A percentile compares a stretch with the other conserved stretches of the same genome.
These are phyloP conservation scores for Leccinum fuscescens DNA, from an alignment of 1,284 basidiomycete species.

Conservation along the genomic window DNA sequence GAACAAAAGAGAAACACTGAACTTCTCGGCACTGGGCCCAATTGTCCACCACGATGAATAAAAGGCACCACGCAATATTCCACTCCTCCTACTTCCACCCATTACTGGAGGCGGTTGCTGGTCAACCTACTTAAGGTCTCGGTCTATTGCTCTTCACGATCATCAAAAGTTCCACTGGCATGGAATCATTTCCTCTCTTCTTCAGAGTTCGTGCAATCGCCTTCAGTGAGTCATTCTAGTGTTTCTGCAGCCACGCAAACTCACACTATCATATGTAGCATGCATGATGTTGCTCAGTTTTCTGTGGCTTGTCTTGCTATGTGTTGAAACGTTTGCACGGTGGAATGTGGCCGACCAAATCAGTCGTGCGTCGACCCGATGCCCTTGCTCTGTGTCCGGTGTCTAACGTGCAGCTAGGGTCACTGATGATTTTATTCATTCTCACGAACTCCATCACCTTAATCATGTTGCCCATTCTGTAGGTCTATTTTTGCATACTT, in stretches of 20 bases:
- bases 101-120: conserved; percentile 24
- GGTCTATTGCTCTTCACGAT: neutral
- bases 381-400: neutral
- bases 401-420: conserved; percentile 29
- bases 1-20: conserved; percentile 24
- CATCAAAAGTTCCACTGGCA: conserved; percentile 11
- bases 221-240: conserved; percentile 39
- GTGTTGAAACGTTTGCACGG: conserved; percentile 38
- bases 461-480: conserved; percentile 54
- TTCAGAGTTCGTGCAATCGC: conserved; percentile 37
- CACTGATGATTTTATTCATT: conserved; percentile 46
- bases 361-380: conserved; percentile 36
- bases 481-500: conserved; percentile 22
- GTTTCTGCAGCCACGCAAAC: neutral
- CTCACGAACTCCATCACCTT: conserved; percentile 48
- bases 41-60: conserved; percentile 21
- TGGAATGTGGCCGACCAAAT: conserved; percentile 40
- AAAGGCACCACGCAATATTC: conserved; percentile 3
- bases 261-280: conserved; percentile 25
- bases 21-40: conserved; percentile 1
- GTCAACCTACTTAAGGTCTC: conserved; percentile 18
- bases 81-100: neutral
- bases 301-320: conserved; percentile 43
- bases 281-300: conserved; percentile 40
- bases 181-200: conserved; percentile 42